Conservation (phyloP, 345 rosid species). For the Bruguiera gymnorhiza region DNA sequence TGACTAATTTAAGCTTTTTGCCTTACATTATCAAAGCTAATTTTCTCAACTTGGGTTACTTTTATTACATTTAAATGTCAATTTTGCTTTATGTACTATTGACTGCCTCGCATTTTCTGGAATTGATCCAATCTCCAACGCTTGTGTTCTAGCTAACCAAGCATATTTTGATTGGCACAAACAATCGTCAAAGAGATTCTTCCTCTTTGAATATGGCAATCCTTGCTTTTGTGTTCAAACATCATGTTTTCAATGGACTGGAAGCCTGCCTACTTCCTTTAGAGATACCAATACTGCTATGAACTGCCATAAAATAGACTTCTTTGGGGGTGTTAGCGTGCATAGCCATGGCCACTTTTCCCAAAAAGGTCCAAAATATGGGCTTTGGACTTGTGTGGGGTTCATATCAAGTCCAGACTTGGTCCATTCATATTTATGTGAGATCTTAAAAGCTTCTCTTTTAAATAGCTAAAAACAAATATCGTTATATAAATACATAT, state of each 20-base stretch:
- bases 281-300: too few relatives aligned
- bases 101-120: not conserved
- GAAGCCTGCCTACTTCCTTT: too few relatives aligned
- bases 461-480: too few relatives aligned
- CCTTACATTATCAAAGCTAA: not conserved
- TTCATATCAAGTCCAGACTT: too few relatives aligned
- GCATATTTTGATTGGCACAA: not conserved
- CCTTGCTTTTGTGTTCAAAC: not conserved
- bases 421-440: too few relatives aligned
- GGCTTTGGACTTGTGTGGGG: too few relatives aligned
- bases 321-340: not conserved
- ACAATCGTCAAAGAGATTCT: too few relatives aligned
- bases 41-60: conserved; percentile 1
- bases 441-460: too few relatives aligned
- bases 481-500: too few relatives aligned
- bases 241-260: not conserved
- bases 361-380: too few relatives aligned
- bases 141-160: not conserved
- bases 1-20: not conserved
- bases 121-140: not conserved
- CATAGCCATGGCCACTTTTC: not conserved
- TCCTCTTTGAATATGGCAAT: too few relatives aligned
- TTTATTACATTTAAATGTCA: not conserved
- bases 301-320: too few relatives aligned
- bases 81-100: not conserved